Conservation (phyloP, 192 early-diverging fungal species). For the Coemansia reversa region DNA sequence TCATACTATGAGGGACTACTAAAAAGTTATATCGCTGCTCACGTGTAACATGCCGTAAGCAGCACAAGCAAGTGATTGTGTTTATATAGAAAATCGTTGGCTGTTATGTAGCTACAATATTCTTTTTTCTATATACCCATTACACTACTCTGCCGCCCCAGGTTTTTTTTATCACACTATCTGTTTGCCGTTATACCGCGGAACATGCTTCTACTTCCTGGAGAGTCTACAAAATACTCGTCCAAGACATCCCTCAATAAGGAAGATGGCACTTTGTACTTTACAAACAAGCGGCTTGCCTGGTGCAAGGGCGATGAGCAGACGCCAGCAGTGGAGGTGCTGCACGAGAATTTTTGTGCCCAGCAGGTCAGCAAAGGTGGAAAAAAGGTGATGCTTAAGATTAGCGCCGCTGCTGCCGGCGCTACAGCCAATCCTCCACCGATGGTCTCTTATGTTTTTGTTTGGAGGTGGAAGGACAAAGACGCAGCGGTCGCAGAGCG, state of each 20-base stretch:
- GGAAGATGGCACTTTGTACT: slow-evolving; percentile 48
- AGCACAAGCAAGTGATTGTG: too few relatives aligned
- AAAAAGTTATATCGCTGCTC: too few relatives aligned
- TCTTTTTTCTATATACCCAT: too few relatives aligned
- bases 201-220: slow-evolving; percentile 27
- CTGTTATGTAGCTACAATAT: too few relatives aligned
- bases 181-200: background rate
- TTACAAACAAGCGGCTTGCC: slow-evolving; percentile 57
- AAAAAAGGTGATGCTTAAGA: slow-evolving; percentile 60
- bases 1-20: too few relatives aligned
- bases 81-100: too few relatives aligned
- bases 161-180: too few relatives aligned
- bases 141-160: too few relatives aligned
- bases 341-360: slow-evolving; percentile 38
- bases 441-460: slow-evolving; percentile 1
- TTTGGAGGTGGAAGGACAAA: slow-evolving; percentile 45
- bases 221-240: slow-evolving; percentile 31
- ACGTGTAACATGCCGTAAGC: too few relatives aligned
- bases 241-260: slow-evolving; percentile 38
- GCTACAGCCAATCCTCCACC: slow-evolving; percentile 10
- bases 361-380: slow-evolving; percentile 53
- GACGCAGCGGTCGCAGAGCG: slow-evolving; percentile 55
- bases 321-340: slow-evolving; percentile 50
- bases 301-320: slow-evolving; percentile 57
- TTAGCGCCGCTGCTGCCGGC: slow-evolving; percentile 29